Evolutionary conservation across 345 rosid species (phyloP), one percentile per base, ranked within the genome.

Genomic region (Camelina sativa): DNA sequence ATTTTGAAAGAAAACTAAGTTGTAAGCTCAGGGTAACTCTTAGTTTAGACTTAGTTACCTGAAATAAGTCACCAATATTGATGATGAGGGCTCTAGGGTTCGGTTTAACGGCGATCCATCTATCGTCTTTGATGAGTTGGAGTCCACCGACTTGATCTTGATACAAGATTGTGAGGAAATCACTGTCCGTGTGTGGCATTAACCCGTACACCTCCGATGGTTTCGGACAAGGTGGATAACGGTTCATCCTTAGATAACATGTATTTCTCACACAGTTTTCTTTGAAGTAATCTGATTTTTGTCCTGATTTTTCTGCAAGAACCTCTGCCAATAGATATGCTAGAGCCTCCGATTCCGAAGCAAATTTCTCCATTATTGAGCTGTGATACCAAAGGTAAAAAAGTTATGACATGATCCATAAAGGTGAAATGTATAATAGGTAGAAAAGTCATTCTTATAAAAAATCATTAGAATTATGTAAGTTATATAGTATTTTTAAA

Each of bases 141-240:
- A 95, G 80, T 3, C 99, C 99, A 32, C 98, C 99, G 4, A 95
- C 98, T 20, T 85, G 84, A 64, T 95, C 99, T 75, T 95, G 97
- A 50, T 90, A 84, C 62, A 92, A 72, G 69, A 95, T 83, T 2
- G 99, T 95, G 79, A 95, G 92, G 82, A 95, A 95, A 80, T 92
- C 98, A 69, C 98, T 95, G 58, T 95, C 98, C 0, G 99, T 95
- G 80, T 95, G 99, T 2, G 99, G 97, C 86, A 88, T 86, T 38
- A 95, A 82, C 3, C 98, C 99, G 70, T 80, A 85, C 11, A 90
- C 80, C 8, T 81, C 80, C 7, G 71, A 34, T 12, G 88, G 82
- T 35, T 82, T 58, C 0, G 91, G 86, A 76, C 99, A 92, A 4
- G 97, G 94, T 2, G 96, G 98, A 71, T 92, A 95, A 53, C 91